These are phyloP conservation scores for Microstegium vimineum DNA, from an alignment of 176 grass and related monocot species.

Conservation along the genomic window DNA sequence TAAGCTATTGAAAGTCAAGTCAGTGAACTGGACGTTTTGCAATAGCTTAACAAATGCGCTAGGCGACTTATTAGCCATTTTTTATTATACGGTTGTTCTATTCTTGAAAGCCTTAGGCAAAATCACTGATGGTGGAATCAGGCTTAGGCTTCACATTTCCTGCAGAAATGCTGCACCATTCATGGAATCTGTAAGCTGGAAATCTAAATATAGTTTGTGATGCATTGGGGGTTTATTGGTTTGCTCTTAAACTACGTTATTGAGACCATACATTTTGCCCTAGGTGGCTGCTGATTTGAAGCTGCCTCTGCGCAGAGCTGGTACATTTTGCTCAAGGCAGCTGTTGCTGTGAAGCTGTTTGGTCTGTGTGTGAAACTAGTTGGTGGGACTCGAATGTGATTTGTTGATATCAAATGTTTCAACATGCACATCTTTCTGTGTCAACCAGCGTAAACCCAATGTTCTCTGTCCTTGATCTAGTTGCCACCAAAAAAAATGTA, in stretches of 20 bases:
- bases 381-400: background rate
- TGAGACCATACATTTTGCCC: no score
- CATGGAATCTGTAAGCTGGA: constrained; percentile 17
- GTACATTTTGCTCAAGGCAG: background rate
- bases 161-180: constrained; percentile 4
- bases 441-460: background rate
- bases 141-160: background rate
- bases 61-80: constrained; percentile 33
- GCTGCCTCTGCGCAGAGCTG: background rate
- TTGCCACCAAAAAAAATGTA: no score
- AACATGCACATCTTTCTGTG: background rate
- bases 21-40: constrained; percentile 26
- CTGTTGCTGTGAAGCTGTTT: background rate
- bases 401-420: background rate
- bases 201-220: background rate
- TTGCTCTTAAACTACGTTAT: background rate
- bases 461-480: no score
- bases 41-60: constrained; percentile 26
- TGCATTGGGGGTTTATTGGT: background rate
- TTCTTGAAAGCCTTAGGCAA: constrained; percentile 26
- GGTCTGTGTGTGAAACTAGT: background rate
- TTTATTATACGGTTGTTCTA: constrained; percentile 3
- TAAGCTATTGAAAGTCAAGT: constrained; percentile 25
- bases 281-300: background rate
- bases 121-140: background rate